phyloP scores from a whole-genome alignment of 1,284 basidiomycete genomes.

The Cryptococcus wingfieldii region DNA sequence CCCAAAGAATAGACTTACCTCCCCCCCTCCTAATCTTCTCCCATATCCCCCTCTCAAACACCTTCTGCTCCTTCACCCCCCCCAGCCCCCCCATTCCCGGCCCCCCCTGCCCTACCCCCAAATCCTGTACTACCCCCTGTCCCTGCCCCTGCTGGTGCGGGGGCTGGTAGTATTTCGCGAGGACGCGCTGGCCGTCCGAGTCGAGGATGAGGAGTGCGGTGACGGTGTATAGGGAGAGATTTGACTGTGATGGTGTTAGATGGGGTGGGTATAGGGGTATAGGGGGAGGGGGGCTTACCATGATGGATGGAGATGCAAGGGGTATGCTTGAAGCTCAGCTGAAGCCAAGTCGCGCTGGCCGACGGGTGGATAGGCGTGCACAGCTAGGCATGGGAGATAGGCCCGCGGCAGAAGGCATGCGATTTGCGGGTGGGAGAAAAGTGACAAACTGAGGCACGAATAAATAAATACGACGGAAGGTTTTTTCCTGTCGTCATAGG shows the following conservation, averaged over 20 bases:
- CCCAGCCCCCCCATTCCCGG: slow-evolving; percentile 45
- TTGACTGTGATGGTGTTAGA: slow-evolving; percentile 51
- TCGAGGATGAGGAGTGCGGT: slow-evolving; percentile 89
- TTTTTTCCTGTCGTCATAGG: background rate
- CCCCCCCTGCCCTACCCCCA: slow-evolving; percentile 40
- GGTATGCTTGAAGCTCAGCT: background rate
- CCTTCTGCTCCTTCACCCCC: slow-evolving; percentile 85
- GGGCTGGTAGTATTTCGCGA: slow-evolving; percentile 84
- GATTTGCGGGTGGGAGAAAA: slow-evolving; percentile 8
- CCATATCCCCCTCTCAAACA: slow-evolving; percentile 92
- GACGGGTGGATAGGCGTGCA: slow-evolving; percentile 4
- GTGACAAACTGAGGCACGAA: background rate
- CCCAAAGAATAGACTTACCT: slow-evolving; percentile 56
- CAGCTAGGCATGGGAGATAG: background rate
- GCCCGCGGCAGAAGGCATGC: background rate
- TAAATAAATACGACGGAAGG: background rate
- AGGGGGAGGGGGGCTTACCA: slow-evolving; percentile 1
- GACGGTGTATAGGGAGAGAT: slow-evolving; percentile 80
- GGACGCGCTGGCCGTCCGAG: slow-evolving; percentile 85
- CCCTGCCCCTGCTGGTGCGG: slow-evolving; percentile 56
- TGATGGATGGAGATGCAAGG: background rate
- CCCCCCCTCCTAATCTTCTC: slow-evolving; percentile 90
- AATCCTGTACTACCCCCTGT: slow-evolving; percentile 49
- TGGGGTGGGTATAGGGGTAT: background rate
- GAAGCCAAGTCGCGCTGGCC: background rate